These are phyloP conservation scores for Meira miltonrushii DNA, from an alignment of 1,284 basidiomycete genomes.

Conservation along the genomic window DNA sequence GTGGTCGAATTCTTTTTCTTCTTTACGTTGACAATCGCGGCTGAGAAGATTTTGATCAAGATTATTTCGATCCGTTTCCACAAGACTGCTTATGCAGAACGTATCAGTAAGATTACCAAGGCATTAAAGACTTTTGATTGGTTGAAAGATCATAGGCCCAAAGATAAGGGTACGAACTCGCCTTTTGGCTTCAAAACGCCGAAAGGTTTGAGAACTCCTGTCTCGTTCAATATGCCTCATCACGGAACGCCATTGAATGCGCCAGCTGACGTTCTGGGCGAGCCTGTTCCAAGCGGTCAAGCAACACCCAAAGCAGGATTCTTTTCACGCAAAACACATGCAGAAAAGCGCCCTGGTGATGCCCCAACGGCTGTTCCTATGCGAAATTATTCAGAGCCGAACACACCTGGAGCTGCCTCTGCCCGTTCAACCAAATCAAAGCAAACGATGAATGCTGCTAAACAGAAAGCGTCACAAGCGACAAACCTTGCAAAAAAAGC, in stretches of 20 bases:
- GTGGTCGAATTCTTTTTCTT: conserved; percentile 49
- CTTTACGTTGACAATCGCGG: conserved; percentile 41
- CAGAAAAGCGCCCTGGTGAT: conserved; percentile 31
- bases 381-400: neutral
- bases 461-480: conserved; percentile 12
- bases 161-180: conserved; percentile 33
- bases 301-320: conserved; percentile 19
- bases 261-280: neutral
- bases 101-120: conserved; percentile 61
- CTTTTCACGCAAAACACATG: conserved; percentile 31
- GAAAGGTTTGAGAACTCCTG: conserved; percentile 7
- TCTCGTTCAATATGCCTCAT: neutral
- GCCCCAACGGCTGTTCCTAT: neutral
- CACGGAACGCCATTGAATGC: neutral
- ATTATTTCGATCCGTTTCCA: conserved; percentile 60
- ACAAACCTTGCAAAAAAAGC: conserved; percentile 34
- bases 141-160: conserved; percentile 68
- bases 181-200: conserved; percentile 48
- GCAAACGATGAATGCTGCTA: neutral
- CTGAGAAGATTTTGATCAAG: conserved; percentile 46
- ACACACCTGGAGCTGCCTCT: neutral
- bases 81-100: conserved; percentile 68
- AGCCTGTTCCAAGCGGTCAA: neutral
- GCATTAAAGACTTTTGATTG: conserved; percentile 65
- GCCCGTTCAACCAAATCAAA: neutral